A percentile compares a stretch with the other conserved stretches of the same genome.
Evolutionary conservation across 164 flowering plant species (phyloP).

Genomic region (Piper longum): DNA sequence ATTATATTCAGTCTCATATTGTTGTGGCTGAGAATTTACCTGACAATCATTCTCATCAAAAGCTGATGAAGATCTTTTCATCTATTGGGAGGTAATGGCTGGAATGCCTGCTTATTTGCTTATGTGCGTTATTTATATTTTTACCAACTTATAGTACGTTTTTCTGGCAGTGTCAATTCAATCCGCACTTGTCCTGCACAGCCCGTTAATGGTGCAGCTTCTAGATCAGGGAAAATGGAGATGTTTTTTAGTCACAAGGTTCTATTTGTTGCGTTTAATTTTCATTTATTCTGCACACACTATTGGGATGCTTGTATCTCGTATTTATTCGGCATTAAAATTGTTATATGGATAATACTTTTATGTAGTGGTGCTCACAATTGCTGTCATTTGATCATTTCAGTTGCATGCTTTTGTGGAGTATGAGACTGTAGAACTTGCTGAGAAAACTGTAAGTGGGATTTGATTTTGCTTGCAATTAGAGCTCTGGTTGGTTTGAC

Average conservation of each 20-base stretch:
- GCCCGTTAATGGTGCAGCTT: constrained; percentile 39
- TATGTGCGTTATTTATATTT: neutral
- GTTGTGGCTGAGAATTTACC: constrained; percentile 91
- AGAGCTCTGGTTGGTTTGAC: neutral
- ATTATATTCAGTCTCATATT: constrained; percentile 55
- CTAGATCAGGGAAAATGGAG: constrained; percentile 59
- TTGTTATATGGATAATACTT: neutral
- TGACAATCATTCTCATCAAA: constrained; percentile 88
- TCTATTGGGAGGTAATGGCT: constrained; percentile 63
- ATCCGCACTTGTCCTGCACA: constrained; percentile 94
- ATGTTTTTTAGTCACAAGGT: constrained; percentile 71
- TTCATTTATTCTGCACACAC: neutral
- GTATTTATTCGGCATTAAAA: neutral
- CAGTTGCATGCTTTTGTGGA: constrained; percentile 98
- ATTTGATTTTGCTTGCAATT: neutral
- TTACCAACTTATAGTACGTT: neutral
- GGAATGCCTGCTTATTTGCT: neutral
- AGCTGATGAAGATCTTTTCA: constrained; percentile 84
- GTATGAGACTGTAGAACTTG: constrained; percentile 68
- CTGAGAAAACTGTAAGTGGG: constrained; percentile 86
- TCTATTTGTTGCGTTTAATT: constrained; percentile 1
- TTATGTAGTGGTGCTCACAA: neutral
- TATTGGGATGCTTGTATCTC: neutral
- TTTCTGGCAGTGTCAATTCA: constrained; percentile 56
- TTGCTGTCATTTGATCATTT: constrained; percentile 6